Percentiles rank a stretch among this genome's conserved stretches.
Conservation (phyloP, 140 eudicot genomes). For the Ambrosia hybrid region DNA sequence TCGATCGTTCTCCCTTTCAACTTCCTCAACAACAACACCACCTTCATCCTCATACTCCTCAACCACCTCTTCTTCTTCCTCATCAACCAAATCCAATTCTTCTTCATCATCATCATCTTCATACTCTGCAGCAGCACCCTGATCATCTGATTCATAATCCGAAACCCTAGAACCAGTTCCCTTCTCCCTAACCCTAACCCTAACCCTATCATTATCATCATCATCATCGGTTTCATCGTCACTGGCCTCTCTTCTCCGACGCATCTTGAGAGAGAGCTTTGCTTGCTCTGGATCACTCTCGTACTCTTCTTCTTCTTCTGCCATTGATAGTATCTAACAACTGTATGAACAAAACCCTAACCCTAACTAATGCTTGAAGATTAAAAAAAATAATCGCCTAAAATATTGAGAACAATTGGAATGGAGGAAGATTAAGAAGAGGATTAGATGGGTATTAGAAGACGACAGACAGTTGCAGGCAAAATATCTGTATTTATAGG, state of each 20-base stretch:
- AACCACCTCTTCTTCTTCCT: slow-evolving; percentile 1
- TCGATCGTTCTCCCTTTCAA: slow-evolving; percentile 5
- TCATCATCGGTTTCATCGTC: slow-evolving; percentile 68
- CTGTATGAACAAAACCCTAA: slow-evolving; percentile 31
- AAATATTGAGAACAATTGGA: neutral
- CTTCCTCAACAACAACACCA: slow-evolving; percentile 13
- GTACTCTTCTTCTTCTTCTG: slow-evolving; percentile 68
- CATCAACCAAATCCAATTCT: slow-evolving; percentile 50
- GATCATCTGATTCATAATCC: slow-evolving; percentile 72
- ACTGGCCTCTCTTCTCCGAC: slow-evolving; percentile 78
- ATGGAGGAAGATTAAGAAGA: neutral
- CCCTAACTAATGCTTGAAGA: slow-evolving; percentile 18
- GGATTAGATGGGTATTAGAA: no score
- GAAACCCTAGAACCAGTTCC: slow-evolving; percentile 49
- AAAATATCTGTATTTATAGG: no score
- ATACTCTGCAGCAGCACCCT: slow-evolving; percentile 82
- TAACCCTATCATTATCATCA: slow-evolving; percentile 26
- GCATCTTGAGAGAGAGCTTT: slow-evolving; percentile 73
- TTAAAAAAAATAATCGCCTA: slow-evolving; percentile 2
- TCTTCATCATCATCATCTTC: slow-evolving; percentile 24
- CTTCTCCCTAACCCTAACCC: slow-evolving; percentile 29
- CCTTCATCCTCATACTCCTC: slow-evolving; percentile 17
- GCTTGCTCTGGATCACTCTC: slow-evolving; percentile 99
- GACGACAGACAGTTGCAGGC: no score
- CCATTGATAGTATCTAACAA: slow-evolving; percentile 37